Conservation (phyloP, 1,284 basidiomycete genomes). For the Ganoderma multipileum region DNA sequence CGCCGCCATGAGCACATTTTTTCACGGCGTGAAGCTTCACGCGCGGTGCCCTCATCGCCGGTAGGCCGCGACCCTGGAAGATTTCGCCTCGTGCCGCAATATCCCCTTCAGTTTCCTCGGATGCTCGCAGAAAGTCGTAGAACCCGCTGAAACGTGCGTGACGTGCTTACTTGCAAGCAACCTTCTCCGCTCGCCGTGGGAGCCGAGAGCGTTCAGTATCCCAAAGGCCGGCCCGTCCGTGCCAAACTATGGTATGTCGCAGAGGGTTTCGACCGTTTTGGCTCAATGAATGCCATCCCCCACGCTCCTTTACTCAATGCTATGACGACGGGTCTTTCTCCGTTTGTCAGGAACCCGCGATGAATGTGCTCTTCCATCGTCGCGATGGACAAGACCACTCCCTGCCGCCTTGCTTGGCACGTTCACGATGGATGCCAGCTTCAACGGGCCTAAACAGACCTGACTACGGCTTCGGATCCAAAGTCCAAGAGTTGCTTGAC, state of each 20-base stretch:
- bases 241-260: not conserved
- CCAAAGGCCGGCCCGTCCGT: not conserved
- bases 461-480: not conserved
- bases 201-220: not conserved
- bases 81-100: not conserved
- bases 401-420: not conserved
- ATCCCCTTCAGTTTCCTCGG: not conserved
- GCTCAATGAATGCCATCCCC: no score
- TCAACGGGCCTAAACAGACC: not conserved
- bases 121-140: not conserved
- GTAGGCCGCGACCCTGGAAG: not conserved
- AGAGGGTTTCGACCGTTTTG: not conserved
- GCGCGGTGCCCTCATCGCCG: not conserved
- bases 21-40: not conserved
- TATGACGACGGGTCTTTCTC: not conserved
- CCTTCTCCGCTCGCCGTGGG: not conserved
- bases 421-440: not conserved
- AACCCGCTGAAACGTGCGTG: not conserved
- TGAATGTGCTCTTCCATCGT: not conserved
- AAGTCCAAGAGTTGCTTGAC: not conserved
- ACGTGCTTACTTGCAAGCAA: not conserved
- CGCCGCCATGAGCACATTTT: not conserved
- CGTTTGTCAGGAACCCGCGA: not conserved
- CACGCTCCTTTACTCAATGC: not conserved
- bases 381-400: not conserved